Percentiles rank a stretch among this genome's conserved stretches.
Conservation (phyloP, 2,329 filamentous ascomycete genomes). For the Fusarium domesticum region DNA sequence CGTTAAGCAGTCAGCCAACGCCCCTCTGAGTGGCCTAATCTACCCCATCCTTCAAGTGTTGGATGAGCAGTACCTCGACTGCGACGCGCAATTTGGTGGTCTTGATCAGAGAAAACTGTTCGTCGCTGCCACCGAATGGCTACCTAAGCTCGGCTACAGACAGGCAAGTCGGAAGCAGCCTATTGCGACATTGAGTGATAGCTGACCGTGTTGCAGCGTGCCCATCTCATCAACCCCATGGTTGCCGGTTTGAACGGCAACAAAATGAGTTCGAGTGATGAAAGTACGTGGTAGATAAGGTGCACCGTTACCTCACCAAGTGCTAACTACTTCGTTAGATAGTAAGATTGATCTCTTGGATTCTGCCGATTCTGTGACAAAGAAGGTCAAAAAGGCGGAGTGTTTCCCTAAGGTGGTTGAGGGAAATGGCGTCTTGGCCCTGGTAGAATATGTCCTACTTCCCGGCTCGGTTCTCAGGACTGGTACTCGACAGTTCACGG, state of each 20-base stretch:
- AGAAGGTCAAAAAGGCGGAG: constrained; percentile 84
- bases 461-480: constrained; percentile 64
- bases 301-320: neutral
- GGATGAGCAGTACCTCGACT: constrained; percentile 84
- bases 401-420: constrained; percentile 73
- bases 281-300: constrained; percentile 43
- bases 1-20: constrained; percentile 85
- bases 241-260: constrained; percentile 79
- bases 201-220: constrained; percentile 30
- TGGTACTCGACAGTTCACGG: constrained; percentile 61
- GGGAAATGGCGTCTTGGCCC: constrained; percentile 81
- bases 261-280: constrained; percentile 81
- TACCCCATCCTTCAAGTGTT: constrained; percentile 69
- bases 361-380: constrained; percentile 65
- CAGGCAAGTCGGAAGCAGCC: constrained; percentile 41
- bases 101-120: constrained; percentile 90
- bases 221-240: constrained; percentile 63
- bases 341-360: constrained; percentile 96
- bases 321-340: constrained; percentile 44
- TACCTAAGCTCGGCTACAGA: constrained; percentile 83
- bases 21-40: constrained; percentile 54
- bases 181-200: neutral
- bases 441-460: constrained; percentile 83
- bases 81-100: constrained; percentile 84
- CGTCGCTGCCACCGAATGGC: constrained; percentile 75